Percentiles rank a stretch among this genome's conserved stretches.
phyloP scores from a whole-genome alignment of 139 green algal species.

The Bryopsis sp. region DNA sequence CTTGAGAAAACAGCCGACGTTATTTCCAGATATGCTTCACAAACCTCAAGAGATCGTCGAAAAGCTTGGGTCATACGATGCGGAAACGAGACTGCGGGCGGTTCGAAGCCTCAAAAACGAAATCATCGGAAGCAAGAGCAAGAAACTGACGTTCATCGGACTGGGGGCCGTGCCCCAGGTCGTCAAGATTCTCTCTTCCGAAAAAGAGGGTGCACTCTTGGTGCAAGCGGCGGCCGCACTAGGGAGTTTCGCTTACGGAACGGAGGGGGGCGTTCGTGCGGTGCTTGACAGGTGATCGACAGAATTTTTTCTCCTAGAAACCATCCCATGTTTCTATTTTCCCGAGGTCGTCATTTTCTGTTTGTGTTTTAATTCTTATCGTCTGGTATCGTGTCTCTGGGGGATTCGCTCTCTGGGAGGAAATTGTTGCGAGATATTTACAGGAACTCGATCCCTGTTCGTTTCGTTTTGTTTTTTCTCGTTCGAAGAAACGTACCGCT shows the following conservation, averaged over 20 bases:
- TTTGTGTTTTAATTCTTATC: too few species aligned
- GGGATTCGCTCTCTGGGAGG: too few species aligned
- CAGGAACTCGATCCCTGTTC: too few species aligned
- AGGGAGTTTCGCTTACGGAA: conserved; percentile 46
- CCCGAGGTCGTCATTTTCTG: too few species aligned
- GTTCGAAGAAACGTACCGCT: too few species aligned
- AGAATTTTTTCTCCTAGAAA: too few species aligned
- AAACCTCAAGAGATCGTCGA: conserved; percentile 30
- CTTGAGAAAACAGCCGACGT: too few species aligned
- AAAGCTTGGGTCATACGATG: conserved; percentile 24
- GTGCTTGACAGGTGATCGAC: conserved; percentile 37
- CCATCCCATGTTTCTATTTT: too few species aligned
- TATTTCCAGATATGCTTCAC: too few species aligned
- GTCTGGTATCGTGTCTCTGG: too few species aligned
- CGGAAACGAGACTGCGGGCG: conserved; percentile 28
- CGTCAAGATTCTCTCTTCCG: conserved; percentile 37
- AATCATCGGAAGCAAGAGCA: conserved; percentile 56
- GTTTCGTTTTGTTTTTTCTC: too few species aligned
- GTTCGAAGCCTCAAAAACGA: conserved; percentile 59
- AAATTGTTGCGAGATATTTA: too few species aligned
- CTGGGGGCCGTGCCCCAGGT: conserved; percentile 47
- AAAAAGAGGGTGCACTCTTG: conserved; percentile 26
- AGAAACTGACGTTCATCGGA: conserved; percentile 50
- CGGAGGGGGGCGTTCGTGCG: conserved; percentile 33
- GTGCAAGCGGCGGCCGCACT: conserved; percentile 37